phyloP scores from a whole-genome alignment of 148 eudicot genomes.

The Spergularia marina region DNA sequence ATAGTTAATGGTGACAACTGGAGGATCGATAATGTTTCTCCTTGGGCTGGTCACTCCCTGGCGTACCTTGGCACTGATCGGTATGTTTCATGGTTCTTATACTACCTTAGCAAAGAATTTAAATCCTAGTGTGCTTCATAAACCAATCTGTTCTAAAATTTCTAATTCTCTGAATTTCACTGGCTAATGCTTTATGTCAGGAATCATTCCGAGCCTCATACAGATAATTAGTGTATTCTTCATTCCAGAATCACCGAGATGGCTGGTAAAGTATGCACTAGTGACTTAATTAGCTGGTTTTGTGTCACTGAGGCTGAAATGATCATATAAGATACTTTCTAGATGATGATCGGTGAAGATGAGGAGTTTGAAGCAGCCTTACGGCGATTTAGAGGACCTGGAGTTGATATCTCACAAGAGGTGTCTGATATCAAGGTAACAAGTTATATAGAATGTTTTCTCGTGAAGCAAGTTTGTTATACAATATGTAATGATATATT shows the following conservation, averaged over 20 bases:
- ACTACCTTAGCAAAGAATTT: neutral
- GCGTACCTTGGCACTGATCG: constrained; percentile 35
- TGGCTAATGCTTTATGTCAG: constrained; percentile 11
- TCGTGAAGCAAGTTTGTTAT: neutral
- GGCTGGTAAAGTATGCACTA: constrained; percentile 32
- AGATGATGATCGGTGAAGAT: constrained; percentile 32
- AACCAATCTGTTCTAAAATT: neutral
- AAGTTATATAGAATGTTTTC: neutral
- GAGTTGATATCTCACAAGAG: constrained; percentile 27
- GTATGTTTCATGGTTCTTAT: constrained; percentile 14
- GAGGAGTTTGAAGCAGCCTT: constrained; percentile 33
- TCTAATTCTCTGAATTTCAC: no score
- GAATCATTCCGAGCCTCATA: constrained; percentile 31
- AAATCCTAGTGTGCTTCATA: neutral
- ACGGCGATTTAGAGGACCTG: constrained; percentile 35
- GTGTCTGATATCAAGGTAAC: constrained; percentile 39
- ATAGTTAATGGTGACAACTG: constrained; percentile 26
- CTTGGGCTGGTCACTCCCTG: constrained; percentile 33
- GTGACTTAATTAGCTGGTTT: neutral
- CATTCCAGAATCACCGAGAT: constrained; percentile 46
- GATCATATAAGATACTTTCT: neutral
- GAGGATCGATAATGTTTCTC: constrained; percentile 26
- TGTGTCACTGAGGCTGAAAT: neutral
- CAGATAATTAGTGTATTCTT: constrained; percentile 35
- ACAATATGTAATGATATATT: neutral